A percentile compares a stretch with the other conserved stretches of the same genome.
These are phyloP conservation scores for Hypoxylon perforatum DNA, from an alignment of 495 filamentous ascomycete species.

Conservation along the genomic window DNA sequence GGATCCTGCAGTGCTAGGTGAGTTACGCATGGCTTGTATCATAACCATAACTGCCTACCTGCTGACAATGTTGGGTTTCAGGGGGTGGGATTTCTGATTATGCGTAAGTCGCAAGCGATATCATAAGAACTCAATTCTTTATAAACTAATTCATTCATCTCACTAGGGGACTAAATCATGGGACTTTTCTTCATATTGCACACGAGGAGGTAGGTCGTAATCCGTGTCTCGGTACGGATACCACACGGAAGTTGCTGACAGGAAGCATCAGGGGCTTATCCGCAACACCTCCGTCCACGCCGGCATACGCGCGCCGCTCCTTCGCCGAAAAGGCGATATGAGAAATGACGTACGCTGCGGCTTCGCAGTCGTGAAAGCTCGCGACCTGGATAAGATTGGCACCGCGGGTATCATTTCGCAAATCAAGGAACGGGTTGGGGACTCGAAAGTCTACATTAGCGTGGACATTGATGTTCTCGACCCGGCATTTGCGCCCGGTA, in stretches of 20 bases:
- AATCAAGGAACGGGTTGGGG: constrained; percentile 78
- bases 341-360: constrained; percentile 86
- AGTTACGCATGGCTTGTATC: constrained; percentile 5
- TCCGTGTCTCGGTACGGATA: not conserved
- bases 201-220: constrained; percentile 51
- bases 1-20: constrained; percentile 69
- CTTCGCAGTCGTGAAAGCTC: constrained; percentile 81
- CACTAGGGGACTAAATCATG: constrained; percentile 79
- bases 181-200: constrained; percentile 69
- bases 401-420: constrained; percentile 76
- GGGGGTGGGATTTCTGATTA: constrained; percentile 56
- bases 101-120: constrained; percentile 43
- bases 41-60: no score
- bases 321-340: constrained; percentile 73
- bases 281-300: constrained; percentile 86
- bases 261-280: constrained; percentile 75
- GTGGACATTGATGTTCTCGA: constrained; percentile 93
- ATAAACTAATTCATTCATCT: not conserved
- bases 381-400: constrained; percentile 83
- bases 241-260: constrained; percentile 53
- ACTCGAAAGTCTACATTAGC: constrained; percentile 81
- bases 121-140: not conserved
- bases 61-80: not conserved
- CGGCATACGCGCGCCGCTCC: constrained; percentile 83
- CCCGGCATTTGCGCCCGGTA: constrained; percentile 67